A percentile compares a stretch with the other conserved stretches of the same genome.
Evolutionary conservation across 2,329 filamentous ascomycete species (phyloP).

Genomic region (Cercospora zeae-maydis): DNA sequence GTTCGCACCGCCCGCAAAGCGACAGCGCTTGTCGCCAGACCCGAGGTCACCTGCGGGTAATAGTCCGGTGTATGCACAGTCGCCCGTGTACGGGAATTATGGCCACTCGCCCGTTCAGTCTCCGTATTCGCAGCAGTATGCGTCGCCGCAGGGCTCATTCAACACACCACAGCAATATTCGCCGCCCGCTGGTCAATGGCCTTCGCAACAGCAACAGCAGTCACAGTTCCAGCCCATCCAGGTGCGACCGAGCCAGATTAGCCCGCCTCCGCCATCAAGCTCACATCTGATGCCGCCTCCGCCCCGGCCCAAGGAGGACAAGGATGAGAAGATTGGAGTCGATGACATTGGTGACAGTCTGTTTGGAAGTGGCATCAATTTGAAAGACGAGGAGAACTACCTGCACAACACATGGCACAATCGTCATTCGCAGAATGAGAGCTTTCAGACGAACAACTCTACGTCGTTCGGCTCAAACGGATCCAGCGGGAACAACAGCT

Average conservation of each 20-base stretch:
- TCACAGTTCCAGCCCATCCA: conserved; percentile 24
- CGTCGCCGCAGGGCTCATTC: conserved; percentile 32
- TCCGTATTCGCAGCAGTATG: conserved; percentile 31
- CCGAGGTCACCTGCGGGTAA: conserved; percentile 61
- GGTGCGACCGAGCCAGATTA: conserved; percentile 23
- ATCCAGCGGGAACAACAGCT: conserved; percentile 43
- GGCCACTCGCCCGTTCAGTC: conserved; percentile 32
- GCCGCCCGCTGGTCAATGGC: conserved; percentile 16
- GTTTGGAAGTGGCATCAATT: conserved; percentile 78
- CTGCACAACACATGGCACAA: conserved; percentile 64
- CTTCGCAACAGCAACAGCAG: conserved; percentile 16
- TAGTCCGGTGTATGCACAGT: conserved; percentile 38
- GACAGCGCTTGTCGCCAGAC: conserved; percentile 67
- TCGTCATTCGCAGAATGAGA: conserved; percentile 38
- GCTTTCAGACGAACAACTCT: conserved; percentile 36
- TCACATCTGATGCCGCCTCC: conserved; percentile 56
- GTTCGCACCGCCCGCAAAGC: conserved; percentile 66
- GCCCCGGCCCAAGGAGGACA: conserved; percentile 55
- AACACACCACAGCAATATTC: conserved; percentile 35
- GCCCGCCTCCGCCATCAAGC: conserved; percentile 23
- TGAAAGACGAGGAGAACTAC: conserved; percentile 81
- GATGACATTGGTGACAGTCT: conserved; percentile 83
- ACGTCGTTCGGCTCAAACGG: conserved; percentile 48
- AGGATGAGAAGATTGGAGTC: conserved; percentile 56
- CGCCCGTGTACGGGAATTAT: conserved; percentile 37